These are phyloP conservation scores for Pisolithus thermaeus DNA, from an alignment of 1,284 basidiomycete species.

Conservation along the genomic window DNA sequence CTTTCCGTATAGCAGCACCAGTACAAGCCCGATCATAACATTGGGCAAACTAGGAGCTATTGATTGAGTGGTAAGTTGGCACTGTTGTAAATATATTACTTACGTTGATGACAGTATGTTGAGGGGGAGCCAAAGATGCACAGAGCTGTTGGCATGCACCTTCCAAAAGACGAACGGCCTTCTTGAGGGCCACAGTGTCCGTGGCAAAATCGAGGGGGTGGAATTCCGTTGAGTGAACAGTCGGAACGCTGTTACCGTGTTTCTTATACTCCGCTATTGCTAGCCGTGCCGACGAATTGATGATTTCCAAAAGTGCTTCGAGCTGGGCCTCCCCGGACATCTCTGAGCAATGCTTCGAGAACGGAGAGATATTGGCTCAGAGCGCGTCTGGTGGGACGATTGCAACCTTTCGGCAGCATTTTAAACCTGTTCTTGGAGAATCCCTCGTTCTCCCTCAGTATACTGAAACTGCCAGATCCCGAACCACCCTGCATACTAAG, in stretches of 20 bases:
- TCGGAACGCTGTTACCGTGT: background rate
- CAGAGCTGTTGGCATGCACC: constrained; percentile 23
- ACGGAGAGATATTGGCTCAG: too few relatives aligned
- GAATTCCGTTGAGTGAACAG: constrained; percentile 2
- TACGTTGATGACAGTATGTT: constrained; percentile 25
- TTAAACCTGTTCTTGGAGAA: too few relatives aligned
- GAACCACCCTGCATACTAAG: too few relatives aligned
- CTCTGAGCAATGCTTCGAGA: too few relatives aligned
- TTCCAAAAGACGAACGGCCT: constrained; percentile 21
- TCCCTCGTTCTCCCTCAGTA: too few relatives aligned
- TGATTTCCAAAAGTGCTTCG: background rate
- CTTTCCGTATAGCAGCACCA: constrained; percentile 13
- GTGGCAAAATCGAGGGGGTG: constrained; percentile 5
- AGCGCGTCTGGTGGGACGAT: too few relatives aligned
- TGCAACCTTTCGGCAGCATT: too few relatives aligned
- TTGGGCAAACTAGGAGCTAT: constrained; percentile 9
- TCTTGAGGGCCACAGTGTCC: constrained; percentile 3
- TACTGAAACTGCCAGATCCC: too few relatives aligned
- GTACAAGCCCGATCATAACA: constrained; percentile 24
- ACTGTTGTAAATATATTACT: background rate
- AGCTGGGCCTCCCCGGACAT: background rate
- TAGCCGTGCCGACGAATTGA: background rate
- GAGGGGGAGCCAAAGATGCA: constrained; percentile 25
- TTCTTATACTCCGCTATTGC: background rate
- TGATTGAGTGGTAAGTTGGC: background rate